Evolutionary conservation across 306 rosid species (phyloP).

Genomic region (Clitoria ternatea): DNA sequence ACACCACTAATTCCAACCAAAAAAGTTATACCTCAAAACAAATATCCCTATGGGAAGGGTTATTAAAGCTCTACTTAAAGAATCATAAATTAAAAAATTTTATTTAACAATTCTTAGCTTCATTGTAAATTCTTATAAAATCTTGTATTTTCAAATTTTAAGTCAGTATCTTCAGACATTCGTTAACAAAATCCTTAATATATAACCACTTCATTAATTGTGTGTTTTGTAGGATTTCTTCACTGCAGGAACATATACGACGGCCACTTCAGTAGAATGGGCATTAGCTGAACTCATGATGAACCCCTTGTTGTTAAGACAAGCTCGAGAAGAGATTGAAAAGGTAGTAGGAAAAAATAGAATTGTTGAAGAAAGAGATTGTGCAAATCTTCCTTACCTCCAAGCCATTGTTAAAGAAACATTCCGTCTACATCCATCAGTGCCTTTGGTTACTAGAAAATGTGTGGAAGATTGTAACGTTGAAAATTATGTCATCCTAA

Average conservation of each 20-base stretch:
- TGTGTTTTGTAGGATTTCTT: constrained; percentile 27
- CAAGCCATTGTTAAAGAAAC: constrained; percentile 46
- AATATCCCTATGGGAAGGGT: too few relatives aligned
- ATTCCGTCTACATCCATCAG: constrained; percentile 35
- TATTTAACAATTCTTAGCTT: too few relatives aligned
- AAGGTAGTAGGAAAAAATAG: constrained; percentile 19
- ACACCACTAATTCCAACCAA: too few relatives aligned
- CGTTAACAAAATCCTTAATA: too few relatives aligned
- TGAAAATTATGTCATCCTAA: constrained; percentile 23
- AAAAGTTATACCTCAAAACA: too few relatives aligned
- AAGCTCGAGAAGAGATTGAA: constrained; percentile 35
- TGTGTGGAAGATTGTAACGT: constrained; percentile 24
- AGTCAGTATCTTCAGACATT: too few relatives aligned
- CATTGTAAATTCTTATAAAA: too few relatives aligned
- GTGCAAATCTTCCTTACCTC: constrained; percentile 33
- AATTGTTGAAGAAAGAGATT: constrained; percentile 31
- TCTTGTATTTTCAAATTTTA: too few relatives aligned
- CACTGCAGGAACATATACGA: constrained; percentile 23
- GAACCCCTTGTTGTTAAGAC: constrained; percentile 17
- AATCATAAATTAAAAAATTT: too few relatives aligned
- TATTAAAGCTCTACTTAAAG: too few relatives aligned
- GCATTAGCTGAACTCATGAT: constrained; percentile 38
- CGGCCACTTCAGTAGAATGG: constrained; percentile 29
- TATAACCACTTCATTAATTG: too few relatives aligned
- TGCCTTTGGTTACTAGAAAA: constrained; percentile 27